These are phyloP conservation scores for Barnettozyma vustinii DNA, from an alignment of 805 yeast genomes.

Conservation along the genomic window DNA sequence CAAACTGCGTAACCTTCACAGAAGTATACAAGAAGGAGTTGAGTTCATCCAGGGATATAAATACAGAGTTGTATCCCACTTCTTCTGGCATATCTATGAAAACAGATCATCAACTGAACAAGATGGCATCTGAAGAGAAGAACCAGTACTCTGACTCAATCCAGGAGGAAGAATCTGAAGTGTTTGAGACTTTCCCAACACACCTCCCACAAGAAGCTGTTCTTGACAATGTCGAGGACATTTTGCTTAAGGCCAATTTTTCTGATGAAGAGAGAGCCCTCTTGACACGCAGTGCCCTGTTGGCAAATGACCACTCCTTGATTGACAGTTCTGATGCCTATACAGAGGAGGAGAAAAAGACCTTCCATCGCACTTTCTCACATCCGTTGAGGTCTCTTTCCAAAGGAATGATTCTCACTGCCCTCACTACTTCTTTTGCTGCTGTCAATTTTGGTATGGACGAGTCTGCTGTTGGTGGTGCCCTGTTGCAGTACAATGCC, in stretches of 20 bases:
- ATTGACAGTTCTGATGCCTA: conserved; percentile 32
- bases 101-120: background rate
- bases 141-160: background rate
- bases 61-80: background rate
- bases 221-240: conserved; percentile 5
- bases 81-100: background rate
- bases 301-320: conserved; percentile 45
- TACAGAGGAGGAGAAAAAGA: conserved; percentile 28
- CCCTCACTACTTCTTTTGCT: conserved; percentile 46
- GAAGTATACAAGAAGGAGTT: too few relatives aligned
- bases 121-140: background rate
- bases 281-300: conserved; percentile 47
- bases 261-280: conserved; percentile 27
- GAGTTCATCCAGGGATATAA: too few relatives aligned
- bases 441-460: conserved; percentile 74
- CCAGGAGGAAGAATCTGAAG: background rate
- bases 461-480: conserved; percentile 66
- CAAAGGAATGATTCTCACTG: conserved; percentile 50
- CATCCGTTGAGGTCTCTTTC: conserved; percentile 45
- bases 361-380: conserved; percentile 38
- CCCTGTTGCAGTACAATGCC: conserved; percentile 47
- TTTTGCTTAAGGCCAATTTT: conserved; percentile 11
- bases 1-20: background rate
- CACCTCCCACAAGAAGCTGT: conserved; percentile 8
- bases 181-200: background rate